A percentile compares a stretch with the other conserved stretches of the same genome.
These are phyloP conservation scores for Nannochloris sp. DNA, from an alignment of 139 green algal genomes.

Conservation along the genomic window DNA sequence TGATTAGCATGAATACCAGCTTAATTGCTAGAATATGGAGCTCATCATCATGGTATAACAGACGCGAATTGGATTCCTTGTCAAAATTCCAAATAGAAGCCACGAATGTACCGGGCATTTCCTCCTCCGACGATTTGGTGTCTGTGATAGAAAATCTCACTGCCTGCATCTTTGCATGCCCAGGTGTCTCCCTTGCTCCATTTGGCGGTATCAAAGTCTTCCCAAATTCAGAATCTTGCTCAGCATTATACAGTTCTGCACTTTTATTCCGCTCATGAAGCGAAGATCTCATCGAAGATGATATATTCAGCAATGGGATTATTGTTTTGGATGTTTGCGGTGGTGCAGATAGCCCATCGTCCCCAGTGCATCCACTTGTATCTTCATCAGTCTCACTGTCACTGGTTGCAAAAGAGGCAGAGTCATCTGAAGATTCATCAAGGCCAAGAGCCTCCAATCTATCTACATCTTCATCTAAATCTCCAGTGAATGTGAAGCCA, in stretches of 20 bases:
- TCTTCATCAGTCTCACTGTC: too few relatives aligned
- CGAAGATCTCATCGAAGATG: constrained; percentile 4
- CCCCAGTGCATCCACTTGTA: too few relatives aligned
- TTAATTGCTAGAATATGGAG: constrained; percentile 41
- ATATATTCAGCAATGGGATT: constrained; percentile 5
- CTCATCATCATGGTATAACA: constrained; percentile 28
- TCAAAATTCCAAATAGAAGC: not conserved
- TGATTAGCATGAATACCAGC: constrained; percentile 45
- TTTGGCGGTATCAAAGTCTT: not conserved
- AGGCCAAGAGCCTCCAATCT: constrained; percentile 31
- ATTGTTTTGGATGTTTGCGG: not conserved
- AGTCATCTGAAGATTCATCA: not conserved
- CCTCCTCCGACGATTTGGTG: too few relatives aligned
- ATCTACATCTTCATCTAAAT: constrained; percentile 59
- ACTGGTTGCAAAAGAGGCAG: too few relatives aligned
- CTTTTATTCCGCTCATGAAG: not conserved
- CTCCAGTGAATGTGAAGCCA: constrained; percentile 43
- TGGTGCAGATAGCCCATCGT: too few relatives aligned
- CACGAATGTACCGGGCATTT: too few relatives aligned
- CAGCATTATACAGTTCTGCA: not conserved
- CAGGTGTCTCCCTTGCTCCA: too few relatives aligned
- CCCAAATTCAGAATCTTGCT: not conserved
- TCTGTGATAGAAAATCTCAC: too few relatives aligned
- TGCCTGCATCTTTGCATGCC: too few relatives aligned
- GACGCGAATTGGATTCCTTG: constrained; percentile 14